These are phyloP conservation scores for Tolypocladium inflatum DNA, from an alignment of 2,329 filamentous ascomycete species.

Conservation along the genomic window DNA sequence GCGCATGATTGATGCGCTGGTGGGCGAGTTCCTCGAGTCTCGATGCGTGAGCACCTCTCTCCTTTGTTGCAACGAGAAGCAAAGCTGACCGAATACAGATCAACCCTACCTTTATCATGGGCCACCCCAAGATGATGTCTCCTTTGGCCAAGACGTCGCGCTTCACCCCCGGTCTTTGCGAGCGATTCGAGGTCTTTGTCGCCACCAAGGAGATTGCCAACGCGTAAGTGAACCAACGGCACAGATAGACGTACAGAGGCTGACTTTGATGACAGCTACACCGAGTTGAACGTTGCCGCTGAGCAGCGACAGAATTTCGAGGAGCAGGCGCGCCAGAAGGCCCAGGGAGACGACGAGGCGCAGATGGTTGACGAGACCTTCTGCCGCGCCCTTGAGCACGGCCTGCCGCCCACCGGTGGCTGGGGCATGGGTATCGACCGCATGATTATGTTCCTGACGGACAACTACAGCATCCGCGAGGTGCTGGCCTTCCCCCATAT, in stretches of 20 bases:
- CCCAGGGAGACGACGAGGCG: constrained; percentile 92
- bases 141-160: constrained; percentile 95
- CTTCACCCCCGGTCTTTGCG: constrained; percentile 70
- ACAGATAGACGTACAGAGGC: background rate
- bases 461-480: constrained; percentile 91
- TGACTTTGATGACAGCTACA: constrained; percentile 44
- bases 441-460: constrained; percentile 88
- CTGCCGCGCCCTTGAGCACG: constrained; percentile 80
- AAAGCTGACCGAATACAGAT: constrained; percentile 25
- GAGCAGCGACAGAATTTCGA: constrained; percentile 80
- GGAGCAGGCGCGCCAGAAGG: constrained; percentile 94
- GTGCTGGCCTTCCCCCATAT: constrained; percentile 96
- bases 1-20: constrained; percentile 91
- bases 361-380: constrained; percentile 96
- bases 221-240: constrained; percentile 35
- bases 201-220: constrained; percentile 74
- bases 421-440: constrained; percentile 97
- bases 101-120: constrained; percentile 62
- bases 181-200: constrained; percentile 96
- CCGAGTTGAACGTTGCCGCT: constrained; percentile 87
- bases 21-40: constrained; percentile 90
- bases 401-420: constrained; percentile 85
- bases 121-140: constrained; percentile 66
- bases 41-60: constrained; percentile 47
- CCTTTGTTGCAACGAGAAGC: background rate